Base-by-base conservation (phyloP, 2,329 filamentous ascomycete species). In the Huntiella abstrusa region DNA sequence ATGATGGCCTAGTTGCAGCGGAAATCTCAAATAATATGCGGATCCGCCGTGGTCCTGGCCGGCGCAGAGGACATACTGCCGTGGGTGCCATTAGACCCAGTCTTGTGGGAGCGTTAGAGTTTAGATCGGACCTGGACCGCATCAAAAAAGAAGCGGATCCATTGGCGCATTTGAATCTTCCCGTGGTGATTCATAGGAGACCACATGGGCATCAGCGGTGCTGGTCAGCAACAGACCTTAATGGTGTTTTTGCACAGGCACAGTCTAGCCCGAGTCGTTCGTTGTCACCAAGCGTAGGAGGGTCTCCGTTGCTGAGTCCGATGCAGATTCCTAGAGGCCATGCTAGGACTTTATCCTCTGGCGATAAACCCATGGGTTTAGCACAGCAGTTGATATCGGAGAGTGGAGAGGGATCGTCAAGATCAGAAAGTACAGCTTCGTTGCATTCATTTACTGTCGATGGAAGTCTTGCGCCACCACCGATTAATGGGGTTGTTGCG, bases 11-110 rank as follows among this genome's bases (percentile, higher is more conserved):
- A 51, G 70, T 82, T 42, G 79, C 76, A 35, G 85, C 85, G 15
- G 87, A 96, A 60, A 75, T 98, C 57, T 80, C 81, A 35, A 91
- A 79, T 59, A 94, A 85, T 59, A 98, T 98, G 91, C 81, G 88
- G 48, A 70, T 96, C 22, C 77, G 77, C 53, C 75, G 85, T 16
- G 75, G 83, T 1, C 65, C 67, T 32, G 69, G 75, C 41, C 70
- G 70, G 39, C 72, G 47, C 17, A 19, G 77, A 52, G 75, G 80
- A 53, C 80, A 79, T 52, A 85, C 84, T 2, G 36, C 32, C 17
- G 72, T 87, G 51, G 88, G 79, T 5, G 82, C 86, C 0, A 95
- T 98, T 51, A 73, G 91, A 38, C 88, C 91, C 1, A 96, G 91
- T 65, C 66, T 98, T 41, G 80, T 98, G 3, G 91, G 91, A 38